Evolutionary conservation across 495 filamentous ascomycete genomes (phyloP), one percentile per base, ranked within the genome.

Genomic region (Penicillium odoratum): DNA sequence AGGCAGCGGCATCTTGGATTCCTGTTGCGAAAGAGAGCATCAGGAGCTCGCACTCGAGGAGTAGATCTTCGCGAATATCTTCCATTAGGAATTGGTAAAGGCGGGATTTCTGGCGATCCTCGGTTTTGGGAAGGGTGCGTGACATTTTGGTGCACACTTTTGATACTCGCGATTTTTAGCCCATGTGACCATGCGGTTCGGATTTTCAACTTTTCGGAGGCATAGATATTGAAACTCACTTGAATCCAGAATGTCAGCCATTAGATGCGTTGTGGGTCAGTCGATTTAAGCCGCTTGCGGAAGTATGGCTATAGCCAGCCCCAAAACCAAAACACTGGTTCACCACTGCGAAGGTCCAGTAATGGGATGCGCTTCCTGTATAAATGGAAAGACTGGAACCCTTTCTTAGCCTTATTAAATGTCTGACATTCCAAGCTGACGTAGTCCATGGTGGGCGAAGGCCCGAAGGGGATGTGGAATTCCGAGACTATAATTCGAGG

Each of bases 1-100:
- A 88, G 53, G 82, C 76, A 51, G 81, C 75, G 45, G 83, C 83
- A 67, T 86, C 84, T 79, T 81, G 77, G 48, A 82, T 78, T 16
- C 79, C 76, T 30, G 69, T 82, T 42, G 57, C 59, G 21, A 21
- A 21, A 2, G 21, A 21, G 21, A 21, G 21, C 1, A 21, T 21
- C 21, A 21, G 2, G 21, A 21, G 21, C 21, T 21, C 21, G 21
- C 21, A 21, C 21, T 21, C 21, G 2, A 21, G 21, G 21, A 21
- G 21, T 21, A 21, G 21, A 21, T 65, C 64, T 49, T 63, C 60
- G 34, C 60, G 50, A 45, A 62, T 63, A 13, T 63, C 51, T 53
- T 69, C 64, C 4, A 38, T 53, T 8, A 66, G 34, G 25, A 58
- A 58, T 31, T 40, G 9, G 7, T 13, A 16, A 2, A 66, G 9